Evolutionary conservation across 2,329 filamentous ascomycete species (phyloP).

Genomic region (Ustulina deusta): DNA sequence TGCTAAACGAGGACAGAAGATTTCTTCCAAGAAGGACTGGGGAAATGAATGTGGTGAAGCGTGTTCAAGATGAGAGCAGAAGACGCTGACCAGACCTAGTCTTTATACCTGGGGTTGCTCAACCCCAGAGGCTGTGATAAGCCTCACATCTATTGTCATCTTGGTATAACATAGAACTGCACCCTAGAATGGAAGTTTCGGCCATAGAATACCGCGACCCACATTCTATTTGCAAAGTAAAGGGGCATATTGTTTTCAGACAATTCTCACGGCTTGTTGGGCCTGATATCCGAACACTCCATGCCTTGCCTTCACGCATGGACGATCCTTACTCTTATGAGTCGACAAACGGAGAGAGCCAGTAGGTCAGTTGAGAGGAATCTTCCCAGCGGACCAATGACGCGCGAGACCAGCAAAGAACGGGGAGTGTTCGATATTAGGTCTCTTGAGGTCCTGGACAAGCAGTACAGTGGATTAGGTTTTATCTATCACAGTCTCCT

Average conservation of each 20-base stretch:
- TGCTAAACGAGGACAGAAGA: constrained; percentile 17
- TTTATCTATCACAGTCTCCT: not conserved
- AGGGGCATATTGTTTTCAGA: constrained; percentile 38
- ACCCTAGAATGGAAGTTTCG: constrained; percentile 32
- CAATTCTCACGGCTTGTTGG: constrained; percentile 37
- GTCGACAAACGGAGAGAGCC: constrained; percentile 27
- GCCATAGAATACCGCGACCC: constrained; percentile 33
- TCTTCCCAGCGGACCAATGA: constrained; percentile 28
- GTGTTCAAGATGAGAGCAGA: constrained; percentile 17
- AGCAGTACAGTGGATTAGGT: not conserved
- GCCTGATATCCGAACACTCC: constrained; percentile 37
- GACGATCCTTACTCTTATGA: constrained; percentile 36
- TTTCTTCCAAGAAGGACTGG: constrained; percentile 5
- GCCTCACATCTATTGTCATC: constrained; percentile 12
- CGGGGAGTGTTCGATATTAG: constrained; percentile 12
- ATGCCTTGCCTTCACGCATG: constrained; percentile 24
- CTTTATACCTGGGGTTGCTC: constrained; percentile 34
- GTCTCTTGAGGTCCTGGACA: not conserved
- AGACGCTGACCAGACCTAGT: constrained; percentile 3
- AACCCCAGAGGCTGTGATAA: constrained; percentile 2
- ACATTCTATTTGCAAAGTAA: constrained; percentile 32
- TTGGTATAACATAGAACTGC: constrained; percentile 11
- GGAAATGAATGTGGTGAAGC: constrained; percentile 29
- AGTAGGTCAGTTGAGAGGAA: constrained; percentile 29
- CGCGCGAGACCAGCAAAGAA: constrained; percentile 7